Conservation (phyloP, 2,329 filamentous ascomycete species). For the Elsinoe australis region DNA sequence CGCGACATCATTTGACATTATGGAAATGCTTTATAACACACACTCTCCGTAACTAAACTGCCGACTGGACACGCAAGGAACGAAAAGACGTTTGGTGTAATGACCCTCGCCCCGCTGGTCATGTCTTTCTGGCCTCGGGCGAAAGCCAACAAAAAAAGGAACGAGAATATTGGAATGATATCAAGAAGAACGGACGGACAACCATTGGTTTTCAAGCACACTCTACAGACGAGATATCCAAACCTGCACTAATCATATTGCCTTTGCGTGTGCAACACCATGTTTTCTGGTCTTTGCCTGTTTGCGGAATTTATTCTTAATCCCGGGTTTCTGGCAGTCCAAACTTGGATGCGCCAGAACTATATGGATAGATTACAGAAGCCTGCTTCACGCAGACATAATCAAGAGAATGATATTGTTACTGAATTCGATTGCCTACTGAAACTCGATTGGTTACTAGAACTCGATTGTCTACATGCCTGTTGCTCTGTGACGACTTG, state of each 20-base stretch:
- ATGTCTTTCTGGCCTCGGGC: neutral
- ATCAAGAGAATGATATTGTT: too few relatives aligned
- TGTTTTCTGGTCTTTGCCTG: neutral
- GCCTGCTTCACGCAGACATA: too few relatives aligned
- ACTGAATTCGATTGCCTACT: too few relatives aligned
- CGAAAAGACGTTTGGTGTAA: neutral
- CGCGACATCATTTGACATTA: slow-evolving; percentile 2
- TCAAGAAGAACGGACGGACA: slow-evolving; percentile 2
- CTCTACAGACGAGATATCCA: slow-evolving; percentile 14
- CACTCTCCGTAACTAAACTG: neutral
- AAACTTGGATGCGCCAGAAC: too few relatives aligned
- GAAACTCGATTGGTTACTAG: too few relatives aligned
- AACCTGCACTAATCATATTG: slow-evolving; percentile 15
- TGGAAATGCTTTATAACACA: neutral
- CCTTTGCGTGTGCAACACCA: neutral
- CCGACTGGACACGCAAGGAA: neutral
- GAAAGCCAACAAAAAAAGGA: neutral
- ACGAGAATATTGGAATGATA: slow-evolving; percentile 5
- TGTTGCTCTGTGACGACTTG: neutral
- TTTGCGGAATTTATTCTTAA: neutral
- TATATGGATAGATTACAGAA: too few relatives aligned
- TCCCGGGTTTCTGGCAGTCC: neutral
- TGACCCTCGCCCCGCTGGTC: neutral
- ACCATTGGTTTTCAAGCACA: slow-evolving; percentile 1
- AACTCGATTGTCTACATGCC: too few relatives aligned